Percentiles rank a stretch among this genome's conserved stretches.
Conservation (phyloP, 495 filamentous ascomycete genomes). For the Astrocystis sublimbata region DNA sequence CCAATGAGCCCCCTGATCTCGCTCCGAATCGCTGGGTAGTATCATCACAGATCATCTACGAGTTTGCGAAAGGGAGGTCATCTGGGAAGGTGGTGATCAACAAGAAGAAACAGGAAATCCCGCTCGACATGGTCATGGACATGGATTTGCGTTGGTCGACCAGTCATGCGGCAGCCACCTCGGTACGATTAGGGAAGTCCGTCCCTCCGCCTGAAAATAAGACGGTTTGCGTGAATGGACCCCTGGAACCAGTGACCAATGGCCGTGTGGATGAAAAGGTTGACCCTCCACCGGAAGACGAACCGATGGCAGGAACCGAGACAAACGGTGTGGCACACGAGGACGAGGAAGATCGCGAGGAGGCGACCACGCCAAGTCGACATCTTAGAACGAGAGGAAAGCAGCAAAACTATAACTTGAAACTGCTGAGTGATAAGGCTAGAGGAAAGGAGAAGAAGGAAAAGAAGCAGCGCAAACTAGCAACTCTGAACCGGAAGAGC, state of each 20-base stretch:
- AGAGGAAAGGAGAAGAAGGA: conserved; percentile 46
- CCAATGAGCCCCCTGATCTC: conserved; percentile 27
- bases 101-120: conserved; percentile 33
- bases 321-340: conserved; percentile 31
- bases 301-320: conserved; percentile 22
- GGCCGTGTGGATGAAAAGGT: conserved; percentile 31
- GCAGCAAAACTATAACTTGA: conserved; percentile 55
- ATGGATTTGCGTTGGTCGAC: conserved; percentile 50
- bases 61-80: conserved; percentile 42
- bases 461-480: conserved; percentile 40
- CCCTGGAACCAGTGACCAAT: conserved; percentile 30
- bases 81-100: conserved; percentile 38
- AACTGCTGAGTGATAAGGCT: conserved; percentile 48
- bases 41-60: conserved; percentile 39
- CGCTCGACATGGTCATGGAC: conserved; percentile 45
- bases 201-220: conserved; percentile 29
- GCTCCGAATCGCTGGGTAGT: conserved; percentile 42
- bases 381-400: conserved; percentile 41
- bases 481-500: conserved; percentile 29
- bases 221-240: conserved; percentile 31
- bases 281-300: conserved; percentile 20
- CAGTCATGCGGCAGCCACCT: conserved; percentile 27
- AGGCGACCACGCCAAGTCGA: conserved; percentile 42
- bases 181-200: conserved; percentile 22
- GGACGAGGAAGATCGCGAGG: conserved; percentile 35